Evolutionary conservation across 495 filamentous ascomycete genomes (phyloP), one percentile per base, ranked within the genome.

Genomic region (Bathelium albidoporum): DNA sequence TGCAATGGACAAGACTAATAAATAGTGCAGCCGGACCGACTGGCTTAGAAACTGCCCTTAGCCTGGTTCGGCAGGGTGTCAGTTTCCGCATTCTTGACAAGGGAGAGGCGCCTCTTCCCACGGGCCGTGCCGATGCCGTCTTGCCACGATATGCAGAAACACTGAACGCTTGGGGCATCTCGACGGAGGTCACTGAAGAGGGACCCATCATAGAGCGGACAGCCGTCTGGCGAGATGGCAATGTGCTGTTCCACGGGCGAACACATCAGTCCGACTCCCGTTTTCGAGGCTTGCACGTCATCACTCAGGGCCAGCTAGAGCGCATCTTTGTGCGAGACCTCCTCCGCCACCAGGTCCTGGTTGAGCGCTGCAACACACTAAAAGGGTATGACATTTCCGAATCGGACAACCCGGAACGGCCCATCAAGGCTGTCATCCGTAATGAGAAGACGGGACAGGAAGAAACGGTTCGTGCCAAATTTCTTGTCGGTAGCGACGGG

Each of bases 281-380:
- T 7, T 77, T 75, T 59, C 69, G 72, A 2, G 75, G 74, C 14
- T 31, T 77, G 1, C 75, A 77, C 32, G 67, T 76, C 36, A 76
- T 77, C 34, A 77, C 74, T 0, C 75, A 77, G 49, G 74, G 75
- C 0, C 75, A 76, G 62, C 52, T 77, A 14, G 74, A 77, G 61
- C 63, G 72, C 10, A 74, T 77, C 32, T 76, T 68, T 39, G 64
- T 77, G n/a, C 67, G 74, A 1, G 75, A 77, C 59, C 60, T 77
- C 10, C 39, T 68, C n/a, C 64, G 75, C 1, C 73, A 77, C 49
- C 62, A 69, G 26, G 59, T 66, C 12, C 64, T 77, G 1, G 73
- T 77, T 1, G 75, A 77, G 59, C 67, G 75, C 9, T 60, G 45
- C 28, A 69, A 68, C 0, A 64, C 68, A 10, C 32, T 76, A 28